phyloP scores from a whole-genome alignment of 345 rosid genomes.

The Brassica juncea region DNA sequence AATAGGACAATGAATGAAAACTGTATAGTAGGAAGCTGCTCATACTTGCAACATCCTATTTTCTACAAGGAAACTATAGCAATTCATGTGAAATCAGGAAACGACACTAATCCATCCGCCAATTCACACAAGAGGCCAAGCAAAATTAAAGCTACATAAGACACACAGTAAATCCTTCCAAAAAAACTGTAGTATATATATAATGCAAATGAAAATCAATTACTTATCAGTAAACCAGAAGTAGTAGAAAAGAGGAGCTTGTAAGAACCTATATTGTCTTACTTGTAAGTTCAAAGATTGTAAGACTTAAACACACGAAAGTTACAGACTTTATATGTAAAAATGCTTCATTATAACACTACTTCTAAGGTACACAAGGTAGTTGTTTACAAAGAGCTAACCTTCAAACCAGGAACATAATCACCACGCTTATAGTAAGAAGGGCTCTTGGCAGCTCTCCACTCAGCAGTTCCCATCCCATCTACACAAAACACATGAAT shows the following conservation, averaged over 20 bases:
- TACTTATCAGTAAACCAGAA: not conserved
- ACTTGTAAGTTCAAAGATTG: not conserved
- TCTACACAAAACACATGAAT: slow-evolving; percentile 45
- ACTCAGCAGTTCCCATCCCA: slow-evolving; percentile 99
- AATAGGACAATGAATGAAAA: not conserved
- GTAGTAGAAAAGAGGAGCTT: not conserved
- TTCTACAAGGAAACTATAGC: slow-evolving; percentile 3
- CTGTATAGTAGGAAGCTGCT: not conserved
- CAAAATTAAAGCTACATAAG: not conserved
- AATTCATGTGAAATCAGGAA: not conserved
- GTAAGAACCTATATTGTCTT: not conserved
- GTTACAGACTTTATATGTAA: not conserved
- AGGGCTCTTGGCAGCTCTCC: slow-evolving; percentile 97
- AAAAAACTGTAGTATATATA: not conserved
- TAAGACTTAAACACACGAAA: not conserved
- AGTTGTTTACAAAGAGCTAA: slow-evolving; percentile 27
- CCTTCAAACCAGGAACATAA: slow-evolving; percentile 97
- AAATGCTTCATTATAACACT: not conserved
- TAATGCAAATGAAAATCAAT: not conserved
- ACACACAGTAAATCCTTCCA: not conserved
- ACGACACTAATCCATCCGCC: not conserved
- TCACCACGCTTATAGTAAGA: slow-evolving; percentile 96
- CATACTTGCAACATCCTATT: not conserved
- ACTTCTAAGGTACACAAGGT: not conserved
- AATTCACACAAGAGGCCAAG: not conserved